A percentile compares a stretch with the other conserved stretches of the same genome.
Conservation (phyloP, 176 grass and related monocot genomes). For the Pontederia crassipes region DNA sequence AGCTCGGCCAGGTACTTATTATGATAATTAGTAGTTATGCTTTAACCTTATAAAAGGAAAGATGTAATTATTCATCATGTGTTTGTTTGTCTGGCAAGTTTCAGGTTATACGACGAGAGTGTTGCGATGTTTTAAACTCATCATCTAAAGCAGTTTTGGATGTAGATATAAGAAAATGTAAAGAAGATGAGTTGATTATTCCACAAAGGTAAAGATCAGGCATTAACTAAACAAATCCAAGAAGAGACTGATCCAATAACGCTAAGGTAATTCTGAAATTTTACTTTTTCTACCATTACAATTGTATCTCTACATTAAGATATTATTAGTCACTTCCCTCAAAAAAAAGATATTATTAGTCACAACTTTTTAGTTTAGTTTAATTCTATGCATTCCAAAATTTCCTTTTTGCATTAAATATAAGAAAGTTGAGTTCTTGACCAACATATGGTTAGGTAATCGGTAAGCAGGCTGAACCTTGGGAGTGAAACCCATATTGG, state of each 20-base stretch:
- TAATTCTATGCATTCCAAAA: too few species aligned
- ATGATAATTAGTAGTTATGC: neutral
- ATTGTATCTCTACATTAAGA: too few species aligned
- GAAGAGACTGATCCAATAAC: neutral
- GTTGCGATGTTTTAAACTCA: slow-evolving; percentile 70
- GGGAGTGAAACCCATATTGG: too few species aligned
- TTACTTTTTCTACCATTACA: neutral
- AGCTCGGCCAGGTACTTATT: slow-evolving; percentile 51
- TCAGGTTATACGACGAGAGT: slow-evolving; percentile 64
- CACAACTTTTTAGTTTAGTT: too few species aligned
- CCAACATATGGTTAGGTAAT: too few species aligned
- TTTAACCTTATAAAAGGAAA: neutral
- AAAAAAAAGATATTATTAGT: too few species aligned
- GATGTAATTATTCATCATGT: slow-evolving; percentile 8
- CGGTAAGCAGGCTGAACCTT: too few species aligned
- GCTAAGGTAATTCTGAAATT: slow-evolving; percentile 1
- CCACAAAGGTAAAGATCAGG: slow-evolving; percentile 40
- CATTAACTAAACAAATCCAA: neutral
- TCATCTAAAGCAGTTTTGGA: slow-evolving; percentile 44
- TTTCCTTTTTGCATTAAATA: too few species aligned
- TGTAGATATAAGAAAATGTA: slow-evolving; percentile 73
- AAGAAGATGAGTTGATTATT: slow-evolving; percentile 73
- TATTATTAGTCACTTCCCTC: too few species aligned
- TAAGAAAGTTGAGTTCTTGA: too few species aligned
- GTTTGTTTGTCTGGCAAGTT: slow-evolving; percentile 17